Conservation (phyloP, 164 flowering plant genomes). For the Vitis cinerea region DNA sequence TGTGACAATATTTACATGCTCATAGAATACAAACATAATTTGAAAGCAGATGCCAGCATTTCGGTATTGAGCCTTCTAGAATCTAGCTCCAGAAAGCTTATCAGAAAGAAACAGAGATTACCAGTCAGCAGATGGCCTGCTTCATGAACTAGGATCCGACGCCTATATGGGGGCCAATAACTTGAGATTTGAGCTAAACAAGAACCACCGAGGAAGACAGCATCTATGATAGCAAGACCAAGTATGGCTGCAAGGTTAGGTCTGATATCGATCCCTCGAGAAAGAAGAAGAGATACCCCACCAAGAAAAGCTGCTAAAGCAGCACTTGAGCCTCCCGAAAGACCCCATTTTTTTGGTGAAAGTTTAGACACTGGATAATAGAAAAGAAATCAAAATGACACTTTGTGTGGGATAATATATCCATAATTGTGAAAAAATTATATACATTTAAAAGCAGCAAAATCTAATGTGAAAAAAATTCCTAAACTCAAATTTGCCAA, state of each 20-base stretch:
- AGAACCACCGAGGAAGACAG: slow-evolving; percentile 83
- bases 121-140: slow-evolving; percentile 96
- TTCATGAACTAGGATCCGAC: slow-evolving; percentile 92
- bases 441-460: background rate
- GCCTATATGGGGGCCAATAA: slow-evolving; percentile 91
- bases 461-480: background rate
- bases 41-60: background rate
- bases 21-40: background rate
- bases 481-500: background rate
- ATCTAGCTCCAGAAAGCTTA: background rate
- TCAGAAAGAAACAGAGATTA: slow-evolving; percentile 11
- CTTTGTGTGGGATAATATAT: background rate
- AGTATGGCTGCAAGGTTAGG: slow-evolving; percentile 74
- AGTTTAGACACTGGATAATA: slow-evolving; percentile 63
- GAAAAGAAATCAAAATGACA: background rate
- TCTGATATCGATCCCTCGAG: slow-evolving; percentile 84
- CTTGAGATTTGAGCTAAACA: slow-evolving; percentile 88
- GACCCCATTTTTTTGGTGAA: slow-evolving; percentile 98
- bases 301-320: slow-evolving; percentile 61
- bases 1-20: background rate
- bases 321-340: slow-evolving; percentile 64
- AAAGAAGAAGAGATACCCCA: slow-evolving; percentile 66
- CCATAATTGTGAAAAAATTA: background rate
- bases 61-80: background rate
- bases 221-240: slow-evolving; percentile 70